Evolutionary conservation across 2,329 filamentous ascomycete species (phyloP).

Genomic region (Ophiostoma himal-ulmi): DNA sequence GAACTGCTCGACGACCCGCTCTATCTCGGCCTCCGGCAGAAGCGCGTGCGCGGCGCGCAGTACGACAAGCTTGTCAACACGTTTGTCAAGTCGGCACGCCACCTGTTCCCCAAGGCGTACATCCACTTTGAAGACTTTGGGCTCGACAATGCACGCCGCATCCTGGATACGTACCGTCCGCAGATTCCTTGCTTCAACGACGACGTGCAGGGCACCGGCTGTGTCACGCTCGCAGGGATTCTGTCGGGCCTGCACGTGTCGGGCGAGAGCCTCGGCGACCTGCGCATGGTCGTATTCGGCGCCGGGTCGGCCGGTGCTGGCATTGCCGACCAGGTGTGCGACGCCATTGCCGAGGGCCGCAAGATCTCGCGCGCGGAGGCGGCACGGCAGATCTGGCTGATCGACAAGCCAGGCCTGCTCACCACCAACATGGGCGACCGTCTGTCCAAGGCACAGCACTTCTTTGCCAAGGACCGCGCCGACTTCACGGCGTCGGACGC

Average conservation of each 20-base stretch:
- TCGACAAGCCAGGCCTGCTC: slow-evolving; percentile 76
- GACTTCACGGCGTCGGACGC: slow-evolving; percentile 46
- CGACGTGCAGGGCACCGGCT: slow-evolving; percentile 75
- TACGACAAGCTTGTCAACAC: slow-evolving; percentile 73
- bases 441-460: slow-evolving; percentile 57
- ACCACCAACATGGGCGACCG: slow-evolving; percentile 45
- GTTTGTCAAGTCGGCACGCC: slow-evolving; percentile 63
- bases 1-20: slow-evolving; percentile 67
- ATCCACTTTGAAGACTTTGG: slow-evolving; percentile 91
- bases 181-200: slow-evolving; percentile 84
- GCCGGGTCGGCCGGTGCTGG: slow-evolving; percentile 76
- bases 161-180: slow-evolving; percentile 69
- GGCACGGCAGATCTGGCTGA: slow-evolving; percentile 71
- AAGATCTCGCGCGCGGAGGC: slow-evolving; percentile 67
- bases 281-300: slow-evolving; percentile 71
- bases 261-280: slow-evolving; percentile 58
- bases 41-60: slow-evolving; percentile 60
- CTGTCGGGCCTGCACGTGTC: slow-evolving; percentile 68
- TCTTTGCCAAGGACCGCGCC: slow-evolving; percentile 57
- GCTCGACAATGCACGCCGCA: slow-evolving; percentile 63
- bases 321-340: slow-evolving; percentile 77
- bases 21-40: slow-evolving; percentile 68
- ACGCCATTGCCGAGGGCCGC: slow-evolving; percentile 67
- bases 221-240: slow-evolving; percentile 77
- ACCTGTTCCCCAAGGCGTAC: slow-evolving; percentile 71